Evolutionary conservation across 2,329 filamentous ascomycete species (phyloP), one percentile per base, ranked within the genome.

Genomic region (Akanthomyces uredinophilus): DNA sequence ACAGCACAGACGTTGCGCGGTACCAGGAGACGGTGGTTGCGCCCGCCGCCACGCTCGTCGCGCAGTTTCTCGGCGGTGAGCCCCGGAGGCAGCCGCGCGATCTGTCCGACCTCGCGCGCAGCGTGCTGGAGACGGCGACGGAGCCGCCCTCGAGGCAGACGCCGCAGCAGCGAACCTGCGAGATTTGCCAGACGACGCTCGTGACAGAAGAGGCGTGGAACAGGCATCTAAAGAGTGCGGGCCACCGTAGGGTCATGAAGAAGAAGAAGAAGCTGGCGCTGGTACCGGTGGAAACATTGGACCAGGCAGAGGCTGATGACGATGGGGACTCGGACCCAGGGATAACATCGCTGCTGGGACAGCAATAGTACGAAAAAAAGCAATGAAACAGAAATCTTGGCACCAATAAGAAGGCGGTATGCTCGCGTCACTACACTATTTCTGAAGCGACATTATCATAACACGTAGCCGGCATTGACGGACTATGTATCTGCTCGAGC

Each of bases 1-100:
- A 99, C 74, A 90, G 90, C 65, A 92, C 89, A 2, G 81, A 95
- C 66, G 77, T 87, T 2, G 69, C 78, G 0, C 70, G 75, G 1
- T 97, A 91, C 81, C 68, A 80, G 0, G 71, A 79, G 0, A 77
- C 81, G n/a, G 91, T 97, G 2, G 80, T 86, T 1, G 74, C 79
- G 2, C 87, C 87, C 2, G 92, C 91, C 0, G 76, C 84, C 1
- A 71, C 78, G 1, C 74, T 97, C 32, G 83, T 88, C 0, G 71
- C 77, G 14, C 72, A 76, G 0, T 96, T 96, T 68, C 79, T 97
- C 0, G 69, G 74, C 1, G 83, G 81, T 0, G 73, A 82, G 43
- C 51, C 73, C 1, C 79, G 90, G 44, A 86, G 85, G 0, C 65
- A 70, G 0, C 83, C 88, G 1, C 67, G 67, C 0, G 75, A 78